These are phyloP conservation scores for Canavalia gladiata DNA, from an alignment of 306 rosid species.

Conservation along the genomic window DNA sequence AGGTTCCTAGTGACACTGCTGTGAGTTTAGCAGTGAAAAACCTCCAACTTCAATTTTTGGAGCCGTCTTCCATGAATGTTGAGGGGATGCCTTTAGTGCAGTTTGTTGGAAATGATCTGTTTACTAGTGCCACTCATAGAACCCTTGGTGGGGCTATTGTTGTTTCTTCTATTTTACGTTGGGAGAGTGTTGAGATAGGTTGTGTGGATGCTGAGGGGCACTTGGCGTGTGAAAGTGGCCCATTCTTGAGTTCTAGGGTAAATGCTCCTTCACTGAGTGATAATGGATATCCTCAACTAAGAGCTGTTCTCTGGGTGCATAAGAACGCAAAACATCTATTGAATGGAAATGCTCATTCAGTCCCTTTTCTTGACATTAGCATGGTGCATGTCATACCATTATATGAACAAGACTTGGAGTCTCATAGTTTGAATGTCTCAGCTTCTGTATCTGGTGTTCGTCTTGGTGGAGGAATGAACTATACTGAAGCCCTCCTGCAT, in stretches of 20 bases:
- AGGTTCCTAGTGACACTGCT: conserved; percentile 94
- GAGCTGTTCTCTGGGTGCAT: conserved; percentile 90
- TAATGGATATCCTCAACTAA: conserved; percentile 74
- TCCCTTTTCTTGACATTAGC: conserved; percentile 80
- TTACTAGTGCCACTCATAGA: conserved; percentile 77
- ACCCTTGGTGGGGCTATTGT: conserved; percentile 95
- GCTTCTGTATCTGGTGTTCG: conserved; percentile 91
- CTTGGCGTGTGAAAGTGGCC: conserved; percentile 58
- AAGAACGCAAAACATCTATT: conserved; percentile 58
- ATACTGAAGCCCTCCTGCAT: conserved; percentile 88
- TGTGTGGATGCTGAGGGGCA: conserved; percentile 83
- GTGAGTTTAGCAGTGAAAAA: conserved; percentile 72
- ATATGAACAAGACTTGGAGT: conserved; percentile 72
- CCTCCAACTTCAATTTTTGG: conserved; percentile 86
- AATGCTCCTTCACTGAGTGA: conserved; percentile 59
- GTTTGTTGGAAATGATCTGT: conserved; percentile 78
- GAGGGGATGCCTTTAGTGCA: conserved; percentile 89
- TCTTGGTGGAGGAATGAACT: conserved; percentile 96
- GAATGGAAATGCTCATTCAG: conserved; percentile 53
- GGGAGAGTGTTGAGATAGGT: conserved; percentile 81
- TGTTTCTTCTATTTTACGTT: conserved; percentile 77
- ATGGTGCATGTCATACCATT: conserved; percentile 81
- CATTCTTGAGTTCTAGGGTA: conserved; percentile 55
- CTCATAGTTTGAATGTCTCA: conserved; percentile 81
- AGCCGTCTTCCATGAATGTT: conserved; percentile 71